phyloP scores from a whole-genome alignment of 805 yeast species.

The Huiozyma sinensis region DNA sequence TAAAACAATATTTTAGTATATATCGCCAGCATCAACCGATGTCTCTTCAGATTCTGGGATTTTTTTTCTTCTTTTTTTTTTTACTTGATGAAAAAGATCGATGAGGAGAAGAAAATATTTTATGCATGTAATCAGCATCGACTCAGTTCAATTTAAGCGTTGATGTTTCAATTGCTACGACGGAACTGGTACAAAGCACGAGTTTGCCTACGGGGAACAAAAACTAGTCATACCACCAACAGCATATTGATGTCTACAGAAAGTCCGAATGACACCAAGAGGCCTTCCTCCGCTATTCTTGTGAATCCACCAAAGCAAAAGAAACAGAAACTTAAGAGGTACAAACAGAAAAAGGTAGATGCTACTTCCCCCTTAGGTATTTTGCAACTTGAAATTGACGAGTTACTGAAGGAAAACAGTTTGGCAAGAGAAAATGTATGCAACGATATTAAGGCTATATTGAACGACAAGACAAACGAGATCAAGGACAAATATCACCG shows the following conservation, averaged over 20 bases:
- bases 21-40: too few species aligned
- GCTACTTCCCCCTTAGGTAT: slow-evolving; percentile 76
- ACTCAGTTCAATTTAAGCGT: too few species aligned
- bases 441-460: slow-evolving; percentile 55
- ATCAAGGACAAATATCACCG: slow-evolving; percentile 45
- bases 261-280: background rate
- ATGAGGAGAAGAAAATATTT: too few species aligned
- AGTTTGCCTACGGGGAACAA: too few species aligned
- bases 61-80: too few species aligned
- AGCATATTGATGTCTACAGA: slow-evolving; percentile 1
- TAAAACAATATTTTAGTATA: too few species aligned
- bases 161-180: too few species aligned
- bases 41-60: too few species aligned
- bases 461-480: slow-evolving; percentile 41
- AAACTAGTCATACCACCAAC: too few species aligned
- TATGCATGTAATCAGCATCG: too few species aligned
- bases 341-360: slow-evolving; percentile 54
- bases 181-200: too few species aligned
- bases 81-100: too few species aligned
- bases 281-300: slow-evolving; percentile 1
- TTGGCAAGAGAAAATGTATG: slow-evolving; percentile 37
- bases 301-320: slow-evolving; percentile 12
- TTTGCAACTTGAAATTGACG: slow-evolving; percentile 60
- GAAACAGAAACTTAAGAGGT: slow-evolving; percentile 38
- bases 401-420: slow-evolving; percentile 35